Percentiles rank a stretch among this genome's conserved stretches.
These are phyloP conservation scores for Leccinum subtestaceum DNA, from an alignment of 768 basidiomycete species.

Conservation along the genomic window DNA sequence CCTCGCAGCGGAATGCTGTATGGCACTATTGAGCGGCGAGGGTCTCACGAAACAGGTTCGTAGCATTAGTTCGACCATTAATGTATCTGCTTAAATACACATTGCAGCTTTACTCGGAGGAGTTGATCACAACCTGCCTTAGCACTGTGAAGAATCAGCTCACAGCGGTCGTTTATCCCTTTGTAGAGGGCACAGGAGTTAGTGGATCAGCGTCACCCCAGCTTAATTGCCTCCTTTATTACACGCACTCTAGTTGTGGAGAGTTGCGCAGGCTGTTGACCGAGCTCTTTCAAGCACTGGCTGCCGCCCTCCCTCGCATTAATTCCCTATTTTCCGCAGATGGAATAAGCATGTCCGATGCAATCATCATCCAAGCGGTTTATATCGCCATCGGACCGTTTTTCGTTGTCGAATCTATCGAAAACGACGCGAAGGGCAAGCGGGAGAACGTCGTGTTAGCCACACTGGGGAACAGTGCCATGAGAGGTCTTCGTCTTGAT, in stretches of 20 bases:
- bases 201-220: constrained; percentile 43
- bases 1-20: constrained; percentile 78
- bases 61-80: background rate
- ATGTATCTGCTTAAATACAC: background rate
- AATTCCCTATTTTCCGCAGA: constrained; percentile 72
- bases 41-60: constrained; percentile 83
- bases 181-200: constrained; percentile 66
- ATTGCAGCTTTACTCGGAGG: constrained; percentile 85
- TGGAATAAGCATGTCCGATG: constrained; percentile 72
- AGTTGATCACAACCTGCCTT: constrained; percentile 81
- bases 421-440: constrained; percentile 53
- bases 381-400: constrained; percentile 95
- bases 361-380: constrained; percentile 87
- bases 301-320: constrained; percentile 70
- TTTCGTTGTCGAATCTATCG: constrained; percentile 75
- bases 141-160: constrained; percentile 77
- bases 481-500: constrained; percentile 79
- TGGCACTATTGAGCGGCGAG: constrained; percentile 75
- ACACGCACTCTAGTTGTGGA: constrained; percentile 34
- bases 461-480: constrained; percentile 73
- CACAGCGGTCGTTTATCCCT: constrained; percentile 77
- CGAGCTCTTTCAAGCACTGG: constrained; percentile 72
- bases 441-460: constrained; percentile 55
- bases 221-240: constrained; percentile 50
- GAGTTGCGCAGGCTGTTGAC: constrained; percentile 49